These are phyloP conservation scores for Talaromyces amestolkiae DNA, from an alignment of 2,329 filamentous ascomycete species.

Conservation along the genomic window DNA sequence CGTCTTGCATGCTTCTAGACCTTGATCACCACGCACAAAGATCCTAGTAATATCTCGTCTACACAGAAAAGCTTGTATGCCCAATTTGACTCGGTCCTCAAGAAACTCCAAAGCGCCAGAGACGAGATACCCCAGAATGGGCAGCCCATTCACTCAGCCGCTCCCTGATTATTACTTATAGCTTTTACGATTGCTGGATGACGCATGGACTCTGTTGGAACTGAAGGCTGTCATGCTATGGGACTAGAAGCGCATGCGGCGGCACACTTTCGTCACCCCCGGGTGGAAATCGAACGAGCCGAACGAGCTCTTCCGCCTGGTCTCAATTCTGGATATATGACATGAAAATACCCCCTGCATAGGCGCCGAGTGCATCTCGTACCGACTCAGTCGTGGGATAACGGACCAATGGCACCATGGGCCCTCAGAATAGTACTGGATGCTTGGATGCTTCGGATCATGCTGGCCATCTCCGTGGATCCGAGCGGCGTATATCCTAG, in stretches of 20 bases:
- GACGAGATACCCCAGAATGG: not conserved
- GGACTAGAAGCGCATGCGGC: not conserved
- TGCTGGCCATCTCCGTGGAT: not conserved
- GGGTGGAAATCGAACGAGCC: not conserved
- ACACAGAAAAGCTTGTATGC: not conserved
- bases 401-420: not conserved
- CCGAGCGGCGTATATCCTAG: not conserved
- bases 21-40: not conserved
- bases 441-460: not conserved
- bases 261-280: not conserved
- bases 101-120: not conserved
- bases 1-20: no score
- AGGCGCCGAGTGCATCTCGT: not conserved
- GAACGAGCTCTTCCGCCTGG: not conserved
- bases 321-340: not conserved
- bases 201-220: not conserved
- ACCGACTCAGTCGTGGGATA: not conserved
- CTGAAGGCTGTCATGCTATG: not conserved
- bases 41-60: not conserved
- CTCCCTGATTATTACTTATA: not conserved
- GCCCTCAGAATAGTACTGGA: not conserved
- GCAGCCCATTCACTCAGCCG: not conserved
- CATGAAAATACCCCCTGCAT: not conserved
- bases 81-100: not conserved
- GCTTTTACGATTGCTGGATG: not conserved